phyloP scores from a whole-genome alignment of 805 yeast species.

The Saccharomycopsis olivae region DNA sequence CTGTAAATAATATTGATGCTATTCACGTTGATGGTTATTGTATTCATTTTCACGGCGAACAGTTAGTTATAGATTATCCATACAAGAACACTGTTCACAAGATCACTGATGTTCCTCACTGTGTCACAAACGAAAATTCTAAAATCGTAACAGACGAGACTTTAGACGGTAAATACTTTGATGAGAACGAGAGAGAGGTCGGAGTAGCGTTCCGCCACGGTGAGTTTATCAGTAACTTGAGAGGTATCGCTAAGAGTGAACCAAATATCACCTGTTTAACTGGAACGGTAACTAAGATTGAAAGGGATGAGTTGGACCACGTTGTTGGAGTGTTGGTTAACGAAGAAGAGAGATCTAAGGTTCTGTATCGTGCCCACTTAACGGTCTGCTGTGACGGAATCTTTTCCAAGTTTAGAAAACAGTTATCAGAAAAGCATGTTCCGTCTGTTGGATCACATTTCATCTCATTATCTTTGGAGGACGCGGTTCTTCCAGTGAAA shows the following conservation, averaged over 20 bases:
- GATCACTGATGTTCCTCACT: conserved; percentile 30
- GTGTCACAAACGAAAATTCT: conserved; percentile 51
- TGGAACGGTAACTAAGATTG: conserved; percentile 67
- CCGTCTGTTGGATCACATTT: conserved; percentile 77
- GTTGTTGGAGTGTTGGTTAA: conserved; percentile 73
- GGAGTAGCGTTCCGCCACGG: conserved; percentile 96
- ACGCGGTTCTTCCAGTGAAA: conserved; percentile 67
- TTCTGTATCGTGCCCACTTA: conserved; percentile 45
- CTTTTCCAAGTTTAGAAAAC: conserved; percentile 82
- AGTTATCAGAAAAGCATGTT: conserved; percentile 44
- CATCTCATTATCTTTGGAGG: conserved; percentile 65
- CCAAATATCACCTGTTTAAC: conserved; percentile 68
- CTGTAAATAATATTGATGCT: conserved; percentile 69
- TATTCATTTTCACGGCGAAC: conserved; percentile 51
- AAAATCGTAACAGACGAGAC: conserved; percentile 41
- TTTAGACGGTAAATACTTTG: conserved; percentile 42
- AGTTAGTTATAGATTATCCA: conserved; percentile 62
- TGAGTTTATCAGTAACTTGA: conserved; percentile 64
- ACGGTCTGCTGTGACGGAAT: conserved; percentile 89
- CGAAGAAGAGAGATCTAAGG: conserved; percentile 30
- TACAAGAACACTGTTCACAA: conserved; percentile 33
- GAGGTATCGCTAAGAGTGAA: conserved; percentile 58
- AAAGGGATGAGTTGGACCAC: conserved; percentile 40
- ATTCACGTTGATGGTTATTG: conserved; percentile 71
- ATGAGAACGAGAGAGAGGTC: conserved; percentile 39